phyloP scores from a whole-genome alignment of 2,329 filamentous ascomycete species.

The Claviceps sp. region DNA sequence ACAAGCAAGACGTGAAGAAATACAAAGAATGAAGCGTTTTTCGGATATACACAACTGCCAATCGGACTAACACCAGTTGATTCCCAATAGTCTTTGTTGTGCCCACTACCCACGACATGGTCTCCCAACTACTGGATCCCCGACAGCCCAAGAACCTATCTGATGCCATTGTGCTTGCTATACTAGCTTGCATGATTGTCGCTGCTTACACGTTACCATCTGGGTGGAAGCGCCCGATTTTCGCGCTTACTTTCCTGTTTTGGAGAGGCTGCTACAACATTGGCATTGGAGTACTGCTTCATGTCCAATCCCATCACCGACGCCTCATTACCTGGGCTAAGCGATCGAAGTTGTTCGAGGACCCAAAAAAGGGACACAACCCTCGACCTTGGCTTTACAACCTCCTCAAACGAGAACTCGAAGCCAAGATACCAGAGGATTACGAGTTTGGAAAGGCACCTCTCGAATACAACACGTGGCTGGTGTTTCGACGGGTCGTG shows the following conservation, averaged over 20 bases:
- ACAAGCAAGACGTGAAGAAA: not conserved
- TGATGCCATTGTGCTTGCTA: conserved; percentile 64
- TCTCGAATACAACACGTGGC: conserved; percentile 98
- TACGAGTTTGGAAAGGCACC: conserved; percentile 89
- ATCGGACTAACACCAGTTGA: conserved; percentile 6
- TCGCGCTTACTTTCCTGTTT: conserved; percentile 75
- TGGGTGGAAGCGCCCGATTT: conserved; percentile 57
- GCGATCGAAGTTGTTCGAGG: conserved; percentile 74
- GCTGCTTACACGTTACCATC: conserved; percentile 61
- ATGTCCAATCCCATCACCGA: conserved; percentile 80
- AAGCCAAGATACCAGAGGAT: conserved; percentile 87
- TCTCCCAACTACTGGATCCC: conserved; percentile 89
- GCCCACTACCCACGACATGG: conserved; percentile 96
- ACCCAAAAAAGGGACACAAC: conserved; percentile 68
- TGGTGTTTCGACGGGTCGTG: conserved; percentile 87
- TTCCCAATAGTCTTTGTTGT: conserved; percentile 69
- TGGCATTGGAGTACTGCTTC: conserved; percentile 81
- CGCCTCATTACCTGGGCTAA: conserved; percentile 79
- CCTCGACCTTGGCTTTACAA: conserved; percentile 71
- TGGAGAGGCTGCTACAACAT: conserved; percentile 90
- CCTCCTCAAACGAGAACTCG: conserved; percentile 76
- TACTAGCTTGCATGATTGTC: conserved; percentile 63
- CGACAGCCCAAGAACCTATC: conserved; percentile 91
- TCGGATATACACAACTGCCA: not conserved
- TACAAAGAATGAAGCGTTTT: not conserved